A percentile compares a stretch with the other conserved stretches of the same genome.
Evolutionary conservation across 371 early-diverging fungal species (phyloP).

Genomic region (Agmasoma carcini): DNA sequence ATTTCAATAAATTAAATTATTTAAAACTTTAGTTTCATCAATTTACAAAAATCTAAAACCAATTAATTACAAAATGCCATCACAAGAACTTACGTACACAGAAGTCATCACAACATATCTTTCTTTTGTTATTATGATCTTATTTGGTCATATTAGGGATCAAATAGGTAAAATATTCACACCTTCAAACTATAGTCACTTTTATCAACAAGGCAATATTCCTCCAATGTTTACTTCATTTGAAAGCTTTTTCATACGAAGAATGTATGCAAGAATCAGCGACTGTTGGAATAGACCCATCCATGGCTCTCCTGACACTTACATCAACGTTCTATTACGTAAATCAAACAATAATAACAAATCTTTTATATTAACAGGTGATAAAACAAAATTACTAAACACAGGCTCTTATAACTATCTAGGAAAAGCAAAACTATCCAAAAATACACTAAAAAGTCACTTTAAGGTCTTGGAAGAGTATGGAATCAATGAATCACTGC

Average conservation of each 20-base stretch:
- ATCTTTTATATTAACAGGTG: constrained; percentile 70
- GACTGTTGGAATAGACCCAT: constrained; percentile 93
- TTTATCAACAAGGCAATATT: constrained; percentile 56
- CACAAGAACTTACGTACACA: constrained; percentile 26
- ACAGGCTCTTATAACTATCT: constrained; percentile 95
- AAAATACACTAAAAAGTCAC: constrained; percentile 76
- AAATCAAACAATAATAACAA: constrained; percentile 64
- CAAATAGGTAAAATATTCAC: constrained; percentile 41
- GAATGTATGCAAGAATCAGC: constrained; percentile 74
- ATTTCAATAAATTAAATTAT: background rate
- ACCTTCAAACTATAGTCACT: constrained; percentile 25
- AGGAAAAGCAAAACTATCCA: constrained; percentile 77
- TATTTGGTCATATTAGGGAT: constrained; percentile 50
- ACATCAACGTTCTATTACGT: constrained; percentile 69
- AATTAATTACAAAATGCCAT: constrained; percentile 1
- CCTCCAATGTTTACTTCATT: constrained; percentile 75
- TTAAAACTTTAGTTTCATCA: background rate
- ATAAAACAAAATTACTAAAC: constrained; percentile 67
- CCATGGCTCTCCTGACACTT: constrained; percentile 78
- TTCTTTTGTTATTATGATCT: constrained; percentile 44
- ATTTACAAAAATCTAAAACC: background rate
- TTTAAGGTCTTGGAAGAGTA: constrained; percentile 57
- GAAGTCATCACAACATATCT: constrained; percentile 44
- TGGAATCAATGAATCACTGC: constrained; percentile 56
- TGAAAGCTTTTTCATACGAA: constrained; percentile 84